Conservation (phyloP, 345 rosid species). For the Diplotaxis tenuifolia region DNA sequence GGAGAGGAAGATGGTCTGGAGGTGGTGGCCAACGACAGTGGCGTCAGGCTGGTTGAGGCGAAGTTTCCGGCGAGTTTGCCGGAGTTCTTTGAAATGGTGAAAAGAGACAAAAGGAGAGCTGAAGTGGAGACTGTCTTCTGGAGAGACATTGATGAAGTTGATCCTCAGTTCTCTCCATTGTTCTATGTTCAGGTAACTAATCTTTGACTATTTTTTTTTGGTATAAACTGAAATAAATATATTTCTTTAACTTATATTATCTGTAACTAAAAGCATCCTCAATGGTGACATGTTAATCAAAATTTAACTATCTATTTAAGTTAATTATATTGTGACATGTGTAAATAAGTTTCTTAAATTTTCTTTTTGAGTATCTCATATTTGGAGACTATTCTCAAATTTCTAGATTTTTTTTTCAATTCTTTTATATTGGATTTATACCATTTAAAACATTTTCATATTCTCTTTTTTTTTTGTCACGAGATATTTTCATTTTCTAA, state of each 20-base stretch:
- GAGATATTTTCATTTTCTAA: too few relatives aligned
- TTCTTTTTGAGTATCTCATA: too few relatives aligned
- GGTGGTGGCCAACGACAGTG: constrained; percentile 72
- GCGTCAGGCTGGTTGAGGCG: constrained; percentile 65
- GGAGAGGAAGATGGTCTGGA: constrained; percentile 45
- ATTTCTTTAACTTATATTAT: neutral
- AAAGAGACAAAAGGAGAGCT: constrained; percentile 35
- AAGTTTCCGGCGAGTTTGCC: constrained; percentile 41
- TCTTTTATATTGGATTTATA: too few relatives aligned
- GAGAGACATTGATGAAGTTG: constrained; percentile 68
- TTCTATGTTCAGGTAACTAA: constrained; percentile 64
- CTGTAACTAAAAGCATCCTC: too few relatives aligned
- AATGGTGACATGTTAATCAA: too few relatives aligned
- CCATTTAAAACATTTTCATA: too few relatives aligned
- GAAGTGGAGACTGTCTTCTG: constrained; percentile 66
- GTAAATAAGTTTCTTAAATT: too few relatives aligned
- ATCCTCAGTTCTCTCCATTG: constrained; percentile 69
- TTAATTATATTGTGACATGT: too few relatives aligned
- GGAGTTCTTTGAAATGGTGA: constrained; percentile 50
- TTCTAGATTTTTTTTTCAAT: too few relatives aligned
- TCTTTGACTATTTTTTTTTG: neutral
- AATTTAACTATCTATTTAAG: too few relatives aligned
- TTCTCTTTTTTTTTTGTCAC: too few relatives aligned
- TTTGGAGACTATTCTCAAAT: too few relatives aligned
- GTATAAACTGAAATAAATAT: neutral